Percentiles rank a stretch among this genome's conserved stretches.
Evolutionary conservation across 1,139 yeast genomes (phyloP).

Genomic region (Saccharomyces pastorianus): DNA sequence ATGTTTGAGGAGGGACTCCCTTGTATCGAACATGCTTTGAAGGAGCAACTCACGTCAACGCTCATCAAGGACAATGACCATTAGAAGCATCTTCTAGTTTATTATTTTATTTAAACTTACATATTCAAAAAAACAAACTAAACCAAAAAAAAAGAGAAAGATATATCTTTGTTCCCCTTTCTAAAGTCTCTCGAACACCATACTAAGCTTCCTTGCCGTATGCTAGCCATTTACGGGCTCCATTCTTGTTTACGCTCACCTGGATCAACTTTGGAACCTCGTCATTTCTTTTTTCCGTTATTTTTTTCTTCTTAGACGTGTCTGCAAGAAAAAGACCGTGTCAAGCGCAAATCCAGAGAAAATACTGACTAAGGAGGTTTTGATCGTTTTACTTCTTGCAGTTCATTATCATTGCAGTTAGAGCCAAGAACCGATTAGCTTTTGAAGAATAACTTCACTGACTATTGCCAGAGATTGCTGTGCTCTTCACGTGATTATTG

Average conservation of each 20-base stretch:
- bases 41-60: slow-evolving; percentile 16
- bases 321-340: not conserved
- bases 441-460: no score
- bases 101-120: not conserved
- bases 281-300: not conserved
- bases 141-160: not conserved
- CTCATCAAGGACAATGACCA: slow-evolving; percentile 7
- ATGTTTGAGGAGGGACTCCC: slow-evolving; percentile 29
- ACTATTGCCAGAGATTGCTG: no score
- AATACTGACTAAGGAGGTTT: not conserved
- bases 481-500: not conserved
- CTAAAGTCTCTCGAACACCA: no score
- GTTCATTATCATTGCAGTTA: not conserved
- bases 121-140: not conserved
- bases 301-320: not conserved
- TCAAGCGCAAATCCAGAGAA: not conserved
- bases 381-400: not conserved
- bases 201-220: not conserved
- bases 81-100: not conserved
- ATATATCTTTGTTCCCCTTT: no score
- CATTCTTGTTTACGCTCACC: not conserved
- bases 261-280: not conserved
- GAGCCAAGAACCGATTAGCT: no score
- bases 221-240: not conserved
- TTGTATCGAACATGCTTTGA: slow-evolving; percentile 24